A percentile compares a stretch with the other conserved stretches of the same genome.
These are phyloP conservation scores for Iris macrosiphon DNA, from an alignment of 106 monocot species.

Conservation along the genomic window DNA sequence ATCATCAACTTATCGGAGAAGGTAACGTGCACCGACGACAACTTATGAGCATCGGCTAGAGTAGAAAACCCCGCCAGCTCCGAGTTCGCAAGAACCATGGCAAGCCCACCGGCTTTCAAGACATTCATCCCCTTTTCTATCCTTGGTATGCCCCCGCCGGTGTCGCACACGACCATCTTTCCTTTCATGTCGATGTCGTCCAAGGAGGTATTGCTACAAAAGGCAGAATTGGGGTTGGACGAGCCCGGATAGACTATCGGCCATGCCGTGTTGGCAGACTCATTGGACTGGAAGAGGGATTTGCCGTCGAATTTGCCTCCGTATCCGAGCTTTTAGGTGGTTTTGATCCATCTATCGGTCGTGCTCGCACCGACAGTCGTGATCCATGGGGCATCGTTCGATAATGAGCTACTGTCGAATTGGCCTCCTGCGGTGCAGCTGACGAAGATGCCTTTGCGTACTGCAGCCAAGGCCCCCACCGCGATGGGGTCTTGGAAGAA, in stretches of 20 bases:
- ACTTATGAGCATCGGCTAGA: too few species aligned
- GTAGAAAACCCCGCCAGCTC: too few species aligned
- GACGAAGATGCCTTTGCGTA: constrained; percentile 5
- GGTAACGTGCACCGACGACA: too few species aligned
- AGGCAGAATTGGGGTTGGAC: not conserved
- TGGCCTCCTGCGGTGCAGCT: not conserved
- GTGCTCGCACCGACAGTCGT: constrained; percentile 8
- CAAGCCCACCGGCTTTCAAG: too few species aligned
- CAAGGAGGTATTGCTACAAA: too few species aligned
- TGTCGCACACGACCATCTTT: constrained; percentile 1
- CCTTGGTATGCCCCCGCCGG: too few species aligned
- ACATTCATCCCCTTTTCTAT: too few species aligned
- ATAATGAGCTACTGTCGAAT: not conserved
- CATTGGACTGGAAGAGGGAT: not conserved
- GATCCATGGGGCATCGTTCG: constrained; percentile 12
- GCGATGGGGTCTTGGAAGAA: constrained; percentile 1
- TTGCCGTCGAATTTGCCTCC: too few species aligned
- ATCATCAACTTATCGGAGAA: too few species aligned
- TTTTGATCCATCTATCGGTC: not conserved
- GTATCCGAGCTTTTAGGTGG: not conserved
- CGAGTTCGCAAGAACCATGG: too few species aligned
- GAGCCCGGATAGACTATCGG: not conserved
- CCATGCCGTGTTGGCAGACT: not conserved
- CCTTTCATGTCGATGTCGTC: not conserved
- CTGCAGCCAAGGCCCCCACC: not conserved